Evolutionary conservation across 345 rosid genomes (phyloP), one percentile per base, ranked within the genome.

Genomic region (Eucalyptus marginata): DNA sequence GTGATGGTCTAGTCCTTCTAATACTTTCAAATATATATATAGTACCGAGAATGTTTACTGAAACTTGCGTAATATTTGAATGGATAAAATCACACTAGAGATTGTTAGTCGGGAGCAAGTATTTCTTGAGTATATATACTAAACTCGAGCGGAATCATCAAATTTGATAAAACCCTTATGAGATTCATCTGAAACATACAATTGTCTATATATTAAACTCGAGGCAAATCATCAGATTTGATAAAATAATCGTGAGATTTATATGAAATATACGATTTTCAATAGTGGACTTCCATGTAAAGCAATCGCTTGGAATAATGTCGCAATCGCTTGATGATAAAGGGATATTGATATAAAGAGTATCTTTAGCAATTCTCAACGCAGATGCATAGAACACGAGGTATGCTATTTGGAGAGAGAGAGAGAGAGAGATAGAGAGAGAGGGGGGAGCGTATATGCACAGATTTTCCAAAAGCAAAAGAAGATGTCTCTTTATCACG

Each of bases 401-500:
- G 47, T 7, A 40, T 76, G 44, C 47, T 20, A 22, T 76, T 40
- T 76, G 84, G 83, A 33, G 44, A 56, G 40, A 40, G 80, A 43
- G 64, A 51, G 50, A 89, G 80, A 79, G 88, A 54, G 36, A 71
- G 89, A 52, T 13, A 88, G 25, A 62, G 40, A 49, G 17, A 46
- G 52, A 68, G 79, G 50, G 84, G n/a, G 51, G 68, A 64, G 36
- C 31, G 46, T 33, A 22, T 83, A 43, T 64, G 49, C 54, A 71
- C 25, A 71, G 51, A 40, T 76, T 76, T 76, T 76, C 84, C 84
- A 33, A 51, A 92, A 92, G 40, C 87, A 83, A 90, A 94, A 94
- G 94, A 90, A 92, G 94, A 92, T 90, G 97, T 96, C 97, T 94
- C 96, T 95, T 96, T 96, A 97, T 94, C 97, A 94, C 86, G 91